These are phyloP conservation scores for Lycium barbarum DNA, from an alignment of 257 asterid genomes.

Conservation along the genomic window DNA sequence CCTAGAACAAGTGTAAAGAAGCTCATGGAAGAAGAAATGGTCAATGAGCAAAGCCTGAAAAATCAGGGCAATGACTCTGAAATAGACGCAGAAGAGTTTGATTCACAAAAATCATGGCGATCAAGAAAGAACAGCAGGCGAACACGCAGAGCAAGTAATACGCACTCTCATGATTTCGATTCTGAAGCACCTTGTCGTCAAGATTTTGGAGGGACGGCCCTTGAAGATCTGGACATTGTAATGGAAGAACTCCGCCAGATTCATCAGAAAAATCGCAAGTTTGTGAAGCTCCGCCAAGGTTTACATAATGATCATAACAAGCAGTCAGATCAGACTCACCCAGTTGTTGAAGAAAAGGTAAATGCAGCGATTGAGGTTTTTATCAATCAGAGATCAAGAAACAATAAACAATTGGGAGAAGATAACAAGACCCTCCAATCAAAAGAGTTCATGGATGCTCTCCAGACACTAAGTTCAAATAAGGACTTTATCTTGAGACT, in stretches of 20 bases:
- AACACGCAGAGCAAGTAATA: conserved; percentile 51
- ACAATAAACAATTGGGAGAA: conserved; percentile 51
- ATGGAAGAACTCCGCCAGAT: conserved; percentile 57
- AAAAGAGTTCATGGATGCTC: conserved; percentile 71
- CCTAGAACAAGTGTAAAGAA: conserved; percentile 78
- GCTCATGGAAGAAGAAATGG: conserved; percentile 95
- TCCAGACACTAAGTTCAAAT: conserved; percentile 58
- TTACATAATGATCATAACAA: conserved; percentile 38
- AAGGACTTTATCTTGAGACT: conserved; percentile 64
- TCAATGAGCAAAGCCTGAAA: conserved; percentile 49
- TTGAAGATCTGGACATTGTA: conserved; percentile 60
- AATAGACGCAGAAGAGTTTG: conserved; percentile 38
- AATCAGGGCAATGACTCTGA: conserved; percentile 46
- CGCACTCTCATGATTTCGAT: conserved; percentile 53
- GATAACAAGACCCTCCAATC: conserved; percentile 56
- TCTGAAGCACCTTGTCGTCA: conserved; percentile 41
- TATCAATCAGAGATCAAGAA: conserved; percentile 55
- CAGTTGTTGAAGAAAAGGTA: conserved; percentile 62
- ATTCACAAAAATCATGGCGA: conserved; percentile 41
- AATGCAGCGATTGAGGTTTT: conserved; percentile 67
- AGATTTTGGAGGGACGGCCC: conserved; percentile 37
- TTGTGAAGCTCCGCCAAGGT: conserved; percentile 38
- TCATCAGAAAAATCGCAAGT: conserved; percentile 39
- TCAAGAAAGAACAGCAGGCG: conserved; percentile 50
- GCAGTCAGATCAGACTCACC: conserved; percentile 44